Evolutionary conservation across 208 protist genomes (phyloP).

Genomic region (Tritrichomonas foetus): DNA sequence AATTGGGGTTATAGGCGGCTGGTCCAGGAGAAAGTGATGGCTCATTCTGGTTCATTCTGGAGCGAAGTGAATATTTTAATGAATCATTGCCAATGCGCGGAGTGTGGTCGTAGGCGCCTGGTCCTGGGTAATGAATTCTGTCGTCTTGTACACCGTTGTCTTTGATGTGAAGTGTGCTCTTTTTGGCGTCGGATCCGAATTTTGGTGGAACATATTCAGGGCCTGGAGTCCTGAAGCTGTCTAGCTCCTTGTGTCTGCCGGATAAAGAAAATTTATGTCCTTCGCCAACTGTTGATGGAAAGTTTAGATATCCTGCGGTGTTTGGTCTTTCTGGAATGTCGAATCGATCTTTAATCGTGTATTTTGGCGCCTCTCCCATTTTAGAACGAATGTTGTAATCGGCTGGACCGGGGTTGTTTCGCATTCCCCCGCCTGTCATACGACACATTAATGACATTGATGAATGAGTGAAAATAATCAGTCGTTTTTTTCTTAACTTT

Average conservation of each 20-base stretch:
- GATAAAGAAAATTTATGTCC: neutral
- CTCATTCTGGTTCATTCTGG: neutral
- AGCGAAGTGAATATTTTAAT: neutral
- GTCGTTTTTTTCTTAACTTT: too few species aligned
- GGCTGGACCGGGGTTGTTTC: neutral
- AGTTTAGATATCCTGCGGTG: neutral
- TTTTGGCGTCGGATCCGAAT: neutral
- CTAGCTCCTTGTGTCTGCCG: neutral
- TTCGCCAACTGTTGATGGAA: slow-evolving; percentile 19
- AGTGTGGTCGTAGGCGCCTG: neutral
- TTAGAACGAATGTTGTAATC: neutral
- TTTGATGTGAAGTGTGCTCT: neutral
- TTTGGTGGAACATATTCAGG: neutral
- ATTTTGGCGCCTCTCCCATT: neutral
- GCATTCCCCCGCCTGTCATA: too few species aligned
- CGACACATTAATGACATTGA: too few species aligned
- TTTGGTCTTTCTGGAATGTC: neutral
- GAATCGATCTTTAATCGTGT: neutral
- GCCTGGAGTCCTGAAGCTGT: neutral
- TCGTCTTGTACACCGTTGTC: too few species aligned
- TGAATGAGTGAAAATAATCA: too few species aligned
- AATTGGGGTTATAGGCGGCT: neutral
- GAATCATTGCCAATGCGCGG: neutral
- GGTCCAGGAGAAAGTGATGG: neutral
- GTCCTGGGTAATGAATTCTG: neutral